phyloP scores from a whole-genome alignment of 208 protist genomes.

The Vickermania spadyakhi region DNA sequence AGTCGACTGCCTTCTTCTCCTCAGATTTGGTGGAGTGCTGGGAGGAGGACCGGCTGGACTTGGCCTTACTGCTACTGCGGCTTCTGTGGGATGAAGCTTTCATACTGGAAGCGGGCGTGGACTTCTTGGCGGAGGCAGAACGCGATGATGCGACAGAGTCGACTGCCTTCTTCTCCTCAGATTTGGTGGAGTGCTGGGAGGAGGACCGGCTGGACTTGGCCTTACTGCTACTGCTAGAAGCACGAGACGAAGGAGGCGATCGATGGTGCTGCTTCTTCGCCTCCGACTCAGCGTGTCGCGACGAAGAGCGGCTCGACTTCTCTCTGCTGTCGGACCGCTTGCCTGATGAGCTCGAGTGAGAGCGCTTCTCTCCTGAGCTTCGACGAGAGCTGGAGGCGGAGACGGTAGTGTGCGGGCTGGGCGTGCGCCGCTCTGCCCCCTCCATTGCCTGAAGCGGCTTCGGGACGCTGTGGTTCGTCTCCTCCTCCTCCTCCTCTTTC shows the following conservation, averaged over 20 bases:
- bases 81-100: background rate
- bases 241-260: too few relatives aligned
- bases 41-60: background rate
- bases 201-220: background rate
- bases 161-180: background rate
- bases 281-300: too few relatives aligned
- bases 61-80: background rate
- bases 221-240: background rate
- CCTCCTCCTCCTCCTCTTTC: background rate
- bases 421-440: background rate
- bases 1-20: background rate
- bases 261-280: too few relatives aligned
- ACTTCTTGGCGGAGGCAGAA: background rate
- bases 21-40: background rate
- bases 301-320: too few relatives aligned
- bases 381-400: background rate
- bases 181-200: background rate
- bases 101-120: background rate
- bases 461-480: too few relatives aligned
- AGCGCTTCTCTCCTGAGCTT: too few relatives aligned
- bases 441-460: background rate
- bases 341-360: too few relatives aligned
- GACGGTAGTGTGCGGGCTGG: too few relatives aligned
- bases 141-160: too few relatives aligned
- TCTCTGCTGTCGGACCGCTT: too few relatives aligned